A percentile compares a stretch with the other conserved stretches of the same genome.
These are phyloP conservation scores for Neurospora sp. DNA, from an alignment of 495 filamentous ascomycete species.

Conservation along the genomic window DNA sequence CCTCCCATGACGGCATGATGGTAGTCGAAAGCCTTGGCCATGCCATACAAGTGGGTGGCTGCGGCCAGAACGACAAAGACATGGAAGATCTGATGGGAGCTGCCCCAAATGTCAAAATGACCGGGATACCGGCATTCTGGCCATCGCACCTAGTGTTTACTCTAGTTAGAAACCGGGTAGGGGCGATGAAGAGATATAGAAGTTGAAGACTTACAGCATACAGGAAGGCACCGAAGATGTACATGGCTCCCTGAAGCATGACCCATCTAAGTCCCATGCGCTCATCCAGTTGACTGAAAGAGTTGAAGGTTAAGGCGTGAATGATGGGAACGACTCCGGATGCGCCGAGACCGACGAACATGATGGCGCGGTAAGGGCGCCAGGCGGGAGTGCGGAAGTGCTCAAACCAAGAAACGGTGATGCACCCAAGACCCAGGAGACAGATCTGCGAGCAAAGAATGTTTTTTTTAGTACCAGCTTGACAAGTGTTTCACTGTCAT, in stretches of 20 bases:
- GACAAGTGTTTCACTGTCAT: neutral
- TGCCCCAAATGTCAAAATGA: conserved; percentile 64
- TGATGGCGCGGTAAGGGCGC: conserved; percentile 75
- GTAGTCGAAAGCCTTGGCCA: conserved; percentile 43
- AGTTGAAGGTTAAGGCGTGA: conserved; percentile 57
- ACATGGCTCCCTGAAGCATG: conserved; percentile 63
- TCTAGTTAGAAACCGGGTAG: neutral
- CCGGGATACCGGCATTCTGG: conserved; percentile 57
- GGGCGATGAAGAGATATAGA: neutral
- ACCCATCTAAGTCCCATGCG: conserved; percentile 80
- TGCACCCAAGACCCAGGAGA: conserved; percentile 62
- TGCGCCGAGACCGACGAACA: conserved; percentile 85
- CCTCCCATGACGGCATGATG: conserved; percentile 32
- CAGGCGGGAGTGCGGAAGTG: conserved; percentile 71
- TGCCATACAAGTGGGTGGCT: conserved; percentile 50
- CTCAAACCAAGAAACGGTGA: conserved; percentile 63
- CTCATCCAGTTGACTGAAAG: conserved; percentile 34
- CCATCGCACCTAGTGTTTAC: conserved; percentile 30
- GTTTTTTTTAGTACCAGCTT: neutral
- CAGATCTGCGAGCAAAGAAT: conserved; percentile 47
- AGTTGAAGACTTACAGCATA: conserved; percentile 46
- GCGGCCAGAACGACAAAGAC: conserved; percentile 60
- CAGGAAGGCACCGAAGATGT: conserved; percentile 75
- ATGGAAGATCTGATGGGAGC: conserved; percentile 76
- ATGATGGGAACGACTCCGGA: conserved; percentile 69